phyloP scores from a whole-genome alignment of 768 basidiomycete genomes.

The Tephrocybe sp. region DNA sequence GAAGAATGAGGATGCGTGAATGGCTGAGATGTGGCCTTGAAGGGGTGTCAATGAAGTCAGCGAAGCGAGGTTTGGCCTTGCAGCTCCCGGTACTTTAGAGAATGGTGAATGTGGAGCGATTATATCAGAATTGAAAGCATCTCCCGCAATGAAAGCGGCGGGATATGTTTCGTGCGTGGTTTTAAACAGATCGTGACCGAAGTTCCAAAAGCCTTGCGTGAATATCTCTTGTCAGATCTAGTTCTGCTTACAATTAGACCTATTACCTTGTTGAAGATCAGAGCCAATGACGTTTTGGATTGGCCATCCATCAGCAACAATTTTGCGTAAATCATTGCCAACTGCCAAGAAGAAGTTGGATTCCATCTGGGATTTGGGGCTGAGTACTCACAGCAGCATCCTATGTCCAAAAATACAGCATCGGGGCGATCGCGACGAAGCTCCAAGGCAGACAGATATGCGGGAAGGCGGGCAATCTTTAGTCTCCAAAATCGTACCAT shows the following conservation, averaged over 20 bases:
- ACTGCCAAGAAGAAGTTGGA: constrained; percentile 19
- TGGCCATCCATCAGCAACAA: constrained; percentile 32
- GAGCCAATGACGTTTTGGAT: constrained; percentile 27
- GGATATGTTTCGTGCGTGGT: constrained; percentile 46
- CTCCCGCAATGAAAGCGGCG: constrained; percentile 48
- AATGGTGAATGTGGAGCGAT: constrained; percentile 27
- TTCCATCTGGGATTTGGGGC: not conserved
- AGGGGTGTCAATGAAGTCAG: constrained; percentile 45
- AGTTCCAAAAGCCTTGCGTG: constrained; percentile 48
- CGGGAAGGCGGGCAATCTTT: constrained; percentile 28
- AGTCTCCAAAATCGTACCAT: constrained; percentile 9
- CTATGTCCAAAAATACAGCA: constrained; percentile 33
- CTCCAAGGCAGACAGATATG: constrained; percentile 26
- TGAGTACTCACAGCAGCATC: constrained; percentile 30
- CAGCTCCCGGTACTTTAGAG: constrained; percentile 19
- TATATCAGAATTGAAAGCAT: constrained; percentile 42
- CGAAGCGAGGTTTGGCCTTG: constrained; percentile 25
- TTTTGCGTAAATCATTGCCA: constrained; percentile 32
- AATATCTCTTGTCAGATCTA: not conserved
- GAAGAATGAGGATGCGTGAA: constrained; percentile 53
- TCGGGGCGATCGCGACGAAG: constrained; percentile 17
- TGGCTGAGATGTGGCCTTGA: constrained; percentile 44
- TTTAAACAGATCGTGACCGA: constrained; percentile 54
- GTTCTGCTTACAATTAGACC: not conserved
- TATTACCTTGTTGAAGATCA: constrained; percentile 28